phyloP scores from a whole-genome alignment of 2,329 filamentous ascomycete species.

The Fusarium haematococcum region DNA sequence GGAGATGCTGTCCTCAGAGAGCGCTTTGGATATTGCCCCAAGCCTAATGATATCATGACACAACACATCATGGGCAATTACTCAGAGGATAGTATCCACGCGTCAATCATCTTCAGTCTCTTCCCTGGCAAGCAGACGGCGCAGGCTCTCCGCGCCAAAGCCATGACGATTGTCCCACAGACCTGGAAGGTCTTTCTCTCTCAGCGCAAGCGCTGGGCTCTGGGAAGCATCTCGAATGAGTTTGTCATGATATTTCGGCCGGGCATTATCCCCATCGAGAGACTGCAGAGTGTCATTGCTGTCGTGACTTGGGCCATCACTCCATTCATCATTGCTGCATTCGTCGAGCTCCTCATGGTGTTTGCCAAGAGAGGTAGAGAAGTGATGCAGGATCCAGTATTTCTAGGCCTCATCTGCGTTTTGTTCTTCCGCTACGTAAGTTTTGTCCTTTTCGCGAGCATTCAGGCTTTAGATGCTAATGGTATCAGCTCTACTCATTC shows the following conservation, averaged over 20 bases:
- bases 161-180: constrained; percentile 60
- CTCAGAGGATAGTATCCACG: constrained; percentile 63
- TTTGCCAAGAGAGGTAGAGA: constrained; percentile 48
- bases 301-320: constrained; percentile 60
- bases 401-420: constrained; percentile 53
- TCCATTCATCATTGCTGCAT: constrained; percentile 57
- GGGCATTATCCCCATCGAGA: constrained; percentile 56
- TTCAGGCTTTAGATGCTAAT: background rate
- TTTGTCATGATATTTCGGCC: constrained; percentile 60
- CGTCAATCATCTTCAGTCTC: constrained; percentile 60
- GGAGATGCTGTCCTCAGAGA: constrained; percentile 59
- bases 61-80: constrained; percentile 62
- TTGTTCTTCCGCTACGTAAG: constrained; percentile 56
- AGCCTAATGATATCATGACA: constrained; percentile 61
- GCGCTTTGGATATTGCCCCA: constrained; percentile 61
- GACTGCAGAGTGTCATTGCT: constrained; percentile 59
- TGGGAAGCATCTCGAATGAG: constrained; percentile 62
- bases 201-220: constrained; percentile 61
- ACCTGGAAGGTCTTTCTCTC: constrained; percentile 60
- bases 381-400: constrained; percentile 51
- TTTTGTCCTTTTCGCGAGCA: constrained; percentile 14
- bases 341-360: constrained; percentile 52
- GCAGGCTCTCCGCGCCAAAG: constrained; percentile 60
- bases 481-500: constrained; percentile 54
- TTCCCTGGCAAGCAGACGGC: constrained; percentile 58